Conservation (phyloP, 495 filamentous ascomycete species). For the Evansstolkia leycettana region DNA sequence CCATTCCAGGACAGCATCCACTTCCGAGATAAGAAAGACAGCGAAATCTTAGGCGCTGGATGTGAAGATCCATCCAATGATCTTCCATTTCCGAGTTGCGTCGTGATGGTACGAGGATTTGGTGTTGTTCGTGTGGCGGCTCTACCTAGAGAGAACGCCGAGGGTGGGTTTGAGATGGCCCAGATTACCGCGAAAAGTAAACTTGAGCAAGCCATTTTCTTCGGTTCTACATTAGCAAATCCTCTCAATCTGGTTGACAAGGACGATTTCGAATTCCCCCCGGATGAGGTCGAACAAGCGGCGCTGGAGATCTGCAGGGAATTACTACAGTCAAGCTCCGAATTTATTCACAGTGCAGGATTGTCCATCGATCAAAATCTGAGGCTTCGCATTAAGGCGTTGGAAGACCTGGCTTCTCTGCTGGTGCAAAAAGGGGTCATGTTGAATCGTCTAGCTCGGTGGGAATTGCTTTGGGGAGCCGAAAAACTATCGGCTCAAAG, state of each 20-base stretch:
- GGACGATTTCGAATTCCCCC: slow-evolving; percentile 47
- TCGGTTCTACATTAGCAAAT: slow-evolving; percentile 65
- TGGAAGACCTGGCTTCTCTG: slow-evolving; percentile 58
- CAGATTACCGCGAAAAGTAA: slow-evolving; percentile 69
- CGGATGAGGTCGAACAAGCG: slow-evolving; percentile 62
- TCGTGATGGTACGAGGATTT: slow-evolving; percentile 66
- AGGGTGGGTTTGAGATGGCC: slow-evolving; percentile 18
- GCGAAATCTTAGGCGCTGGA: slow-evolving; percentile 32
- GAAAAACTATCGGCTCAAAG: slow-evolving; percentile 83
- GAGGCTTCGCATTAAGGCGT: slow-evolving; percentile 49
- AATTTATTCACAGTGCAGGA: slow-evolving; percentile 55
- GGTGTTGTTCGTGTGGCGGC: slow-evolving; percentile 62
- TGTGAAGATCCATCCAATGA: slow-evolving; percentile 25
- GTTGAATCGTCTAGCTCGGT: slow-evolving; percentile 42
- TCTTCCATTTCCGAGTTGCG: slow-evolving; percentile 43
- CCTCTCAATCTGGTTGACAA: slow-evolving; percentile 64
- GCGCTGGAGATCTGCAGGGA: slow-evolving; percentile 70
- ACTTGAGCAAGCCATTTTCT: slow-evolving; percentile 90
- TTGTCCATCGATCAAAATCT: slow-evolving; percentile 75
- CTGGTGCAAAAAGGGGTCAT: slow-evolving; percentile 42
- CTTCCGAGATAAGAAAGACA: slow-evolving; percentile 51
- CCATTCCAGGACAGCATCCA: slow-evolving; percentile 77
- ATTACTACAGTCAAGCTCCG: slow-evolving; percentile 61
- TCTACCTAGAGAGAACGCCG: slow-evolving; percentile 16
- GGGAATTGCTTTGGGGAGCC: slow-evolving; percentile 55